These are phyloP conservation scores for Rubroshorea leprosula DNA, from an alignment of 345 rosid genomes.

Conservation along the genomic window DNA sequence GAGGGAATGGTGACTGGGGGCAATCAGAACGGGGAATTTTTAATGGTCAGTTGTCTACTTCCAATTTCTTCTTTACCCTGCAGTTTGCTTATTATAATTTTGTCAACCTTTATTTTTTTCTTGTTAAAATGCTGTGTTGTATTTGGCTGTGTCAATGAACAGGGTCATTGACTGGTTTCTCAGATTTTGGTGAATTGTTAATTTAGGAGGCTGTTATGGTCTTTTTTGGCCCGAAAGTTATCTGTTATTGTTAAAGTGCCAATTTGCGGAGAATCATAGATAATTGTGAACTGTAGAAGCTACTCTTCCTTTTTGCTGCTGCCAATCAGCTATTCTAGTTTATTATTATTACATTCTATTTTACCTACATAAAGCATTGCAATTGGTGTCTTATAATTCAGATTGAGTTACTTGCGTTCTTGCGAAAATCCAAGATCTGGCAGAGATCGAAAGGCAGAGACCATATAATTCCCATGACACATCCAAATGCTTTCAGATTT, in stretches of 20 bases:
- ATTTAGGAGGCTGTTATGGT: too few species aligned
- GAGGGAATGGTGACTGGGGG: background rate
- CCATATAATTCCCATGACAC: constrained; percentile 96
- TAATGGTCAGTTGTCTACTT: background rate
- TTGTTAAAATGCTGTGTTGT: background rate
- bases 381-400: constrained; percentile 26
- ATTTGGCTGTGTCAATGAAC: background rate
- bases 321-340: constrained; percentile 1
- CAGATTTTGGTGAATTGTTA: background rate
- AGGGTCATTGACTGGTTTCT: background rate
- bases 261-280: background rate
- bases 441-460: constrained; percentile 91
- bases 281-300: background rate
- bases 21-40: background rate
- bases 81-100: background rate
- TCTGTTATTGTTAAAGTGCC: constrained; percentile 1
- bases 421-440: constrained; percentile 75
- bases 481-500: constrained; percentile 99
- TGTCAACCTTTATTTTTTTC: background rate
- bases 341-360: background rate
- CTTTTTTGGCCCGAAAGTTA: too few species aligned
- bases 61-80: background rate
- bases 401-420: constrained; percentile 66
- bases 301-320: background rate
- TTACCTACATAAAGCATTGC: background rate